Conservation (phyloP, 106 monocot genomes). For the Ottelia alismoides region DNA sequence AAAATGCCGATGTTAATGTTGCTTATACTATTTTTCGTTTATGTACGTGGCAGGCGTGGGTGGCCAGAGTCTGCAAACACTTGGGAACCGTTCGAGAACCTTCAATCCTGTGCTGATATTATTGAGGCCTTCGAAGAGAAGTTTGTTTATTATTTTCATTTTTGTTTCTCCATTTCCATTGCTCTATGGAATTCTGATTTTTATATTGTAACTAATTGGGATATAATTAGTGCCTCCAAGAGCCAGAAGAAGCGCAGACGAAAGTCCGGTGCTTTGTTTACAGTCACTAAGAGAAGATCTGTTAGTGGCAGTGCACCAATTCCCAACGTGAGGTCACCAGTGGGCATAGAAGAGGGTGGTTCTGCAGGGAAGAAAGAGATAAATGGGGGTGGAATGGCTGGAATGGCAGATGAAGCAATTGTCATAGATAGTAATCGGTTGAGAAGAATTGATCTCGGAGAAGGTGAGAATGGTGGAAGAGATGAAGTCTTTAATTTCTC, state of each 20-base stretch:
- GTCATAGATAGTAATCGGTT: background rate
- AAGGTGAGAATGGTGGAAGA: background rate
- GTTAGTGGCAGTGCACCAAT: background rate
- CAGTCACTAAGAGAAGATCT: constrained; percentile 21
- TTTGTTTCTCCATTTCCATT: background rate
- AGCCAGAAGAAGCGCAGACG: constrained; percentile 44
- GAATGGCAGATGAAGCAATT: background rate
- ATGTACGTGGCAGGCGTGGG: constrained; percentile 93
- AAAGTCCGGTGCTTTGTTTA: constrained; percentile 11
- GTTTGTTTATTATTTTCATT: constrained; percentile 1
- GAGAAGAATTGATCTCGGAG: background rate
- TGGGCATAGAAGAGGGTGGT: background rate
- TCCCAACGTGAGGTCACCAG: background rate
- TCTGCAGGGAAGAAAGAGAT: background rate
- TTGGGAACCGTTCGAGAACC: constrained; percentile 86
- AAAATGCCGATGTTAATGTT: no score
- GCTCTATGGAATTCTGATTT: background rate
- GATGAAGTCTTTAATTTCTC: background rate
- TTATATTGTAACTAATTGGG: background rate
- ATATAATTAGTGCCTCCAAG: constrained; percentile 10
- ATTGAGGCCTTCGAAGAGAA: constrained; percentile 69
- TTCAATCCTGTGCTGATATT: constrained; percentile 56
- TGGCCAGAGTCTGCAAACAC: constrained; percentile 97
- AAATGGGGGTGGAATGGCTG: background rate
- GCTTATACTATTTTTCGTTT: no score